These are phyloP conservation scores for Boletus rubescentipes DNA, from an alignment of 768 basidiomycete species.

Conservation along the genomic window DNA sequence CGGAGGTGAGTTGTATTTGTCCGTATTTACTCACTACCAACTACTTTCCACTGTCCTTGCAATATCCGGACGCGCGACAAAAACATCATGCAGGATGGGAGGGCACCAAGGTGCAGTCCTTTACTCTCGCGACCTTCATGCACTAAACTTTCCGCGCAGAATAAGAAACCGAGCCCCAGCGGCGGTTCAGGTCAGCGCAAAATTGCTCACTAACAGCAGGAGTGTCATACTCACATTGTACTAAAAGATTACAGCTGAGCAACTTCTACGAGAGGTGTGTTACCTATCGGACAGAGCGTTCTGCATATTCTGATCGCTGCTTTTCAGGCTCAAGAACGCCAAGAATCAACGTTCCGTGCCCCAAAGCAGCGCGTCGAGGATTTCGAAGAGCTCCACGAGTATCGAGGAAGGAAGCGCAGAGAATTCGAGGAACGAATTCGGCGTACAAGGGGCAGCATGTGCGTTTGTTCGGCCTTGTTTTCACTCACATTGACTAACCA, in stretches of 20 bases:
- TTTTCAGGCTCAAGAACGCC: conserved; percentile 89
- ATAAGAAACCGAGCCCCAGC: conserved; percentile 98
- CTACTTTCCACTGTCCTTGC: too few relatives aligned
- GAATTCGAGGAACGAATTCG: conserved; percentile 91
- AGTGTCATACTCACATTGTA: conserved; percentile 15
- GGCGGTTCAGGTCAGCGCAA: conserved; percentile 71
- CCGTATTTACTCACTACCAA: conserved; percentile 10
- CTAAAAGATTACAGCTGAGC: conserved; percentile 92
- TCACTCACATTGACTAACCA: not conserved
- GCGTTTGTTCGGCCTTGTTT: conserved; percentile 25
- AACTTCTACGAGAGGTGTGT: conserved; percentile 87
- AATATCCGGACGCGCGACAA: too few relatives aligned
- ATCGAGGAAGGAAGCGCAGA: conserved; percentile 86
- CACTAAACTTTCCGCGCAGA: conserved; percentile 37
- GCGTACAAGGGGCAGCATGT: conserved; percentile 80
- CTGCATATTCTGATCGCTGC: not conserved
- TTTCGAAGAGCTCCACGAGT: conserved; percentile 88
- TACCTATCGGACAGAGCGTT: not conserved
- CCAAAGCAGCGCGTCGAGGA: conserved; percentile 97
- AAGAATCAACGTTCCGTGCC: conserved; percentile 88
- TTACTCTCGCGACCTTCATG: conserved; percentile 2
- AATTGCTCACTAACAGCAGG: not conserved
- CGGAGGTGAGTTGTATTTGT: conserved; percentile 20
- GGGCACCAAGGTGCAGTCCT: conserved; percentile 64
- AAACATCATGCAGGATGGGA: conserved; percentile 81